phyloP scores from a whole-genome alignment of 2,329 filamentous ascomycete species.

The Aspergillaceae sp. region DNA sequence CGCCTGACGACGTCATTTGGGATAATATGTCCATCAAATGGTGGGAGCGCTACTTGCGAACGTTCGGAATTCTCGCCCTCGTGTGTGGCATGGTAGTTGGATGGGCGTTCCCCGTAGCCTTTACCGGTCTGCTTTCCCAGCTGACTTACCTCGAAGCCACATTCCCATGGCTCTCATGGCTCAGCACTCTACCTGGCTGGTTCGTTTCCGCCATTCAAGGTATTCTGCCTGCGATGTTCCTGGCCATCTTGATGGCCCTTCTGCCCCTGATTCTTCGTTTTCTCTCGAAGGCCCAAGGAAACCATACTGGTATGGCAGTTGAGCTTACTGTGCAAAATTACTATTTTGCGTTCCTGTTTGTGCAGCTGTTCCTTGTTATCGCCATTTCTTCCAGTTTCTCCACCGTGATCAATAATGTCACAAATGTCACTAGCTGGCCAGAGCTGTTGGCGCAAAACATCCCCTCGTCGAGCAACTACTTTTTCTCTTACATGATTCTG shows the following conservation, averaged over 20 bases:
- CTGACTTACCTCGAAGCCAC: conserved; percentile 59
- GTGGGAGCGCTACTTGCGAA: conserved; percentile 81
- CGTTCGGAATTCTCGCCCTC: conserved; percentile 54
- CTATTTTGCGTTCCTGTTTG: conserved; percentile 90
- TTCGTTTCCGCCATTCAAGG: conserved; percentile 67
- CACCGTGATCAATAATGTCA: conserved; percentile 54
- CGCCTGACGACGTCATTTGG: conserved; percentile 88
- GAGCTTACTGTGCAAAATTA: conserved; percentile 81
- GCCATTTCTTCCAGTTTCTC: conserved; percentile 72
- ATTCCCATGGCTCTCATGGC: conserved; percentile 62
- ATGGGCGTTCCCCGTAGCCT: conserved; percentile 85
- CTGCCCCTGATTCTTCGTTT: conserved; percentile 71
- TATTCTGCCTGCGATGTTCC: conserved; percentile 70
- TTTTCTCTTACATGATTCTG: conserved; percentile 97
- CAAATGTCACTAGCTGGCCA: conserved; percentile 61
- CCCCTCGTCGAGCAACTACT: conserved; percentile 86
- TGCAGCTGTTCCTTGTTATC: conserved; percentile 89
- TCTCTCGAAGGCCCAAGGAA: conserved; percentile 64
- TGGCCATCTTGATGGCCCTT: conserved; percentile 69
- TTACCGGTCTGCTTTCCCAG: conserved; percentile 75
- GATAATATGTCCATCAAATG: conserved; percentile 93
- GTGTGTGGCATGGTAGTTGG: conserved; percentile 71
- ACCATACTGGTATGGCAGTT: conserved; percentile 70
- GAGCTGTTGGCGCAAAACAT: conserved; percentile 66
- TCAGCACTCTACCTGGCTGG: conserved; percentile 52